These are phyloP conservation scores for Chaetomium sp. DNA, from an alignment of 2,329 filamentous ascomycete species.

Conservation along the genomic window DNA sequence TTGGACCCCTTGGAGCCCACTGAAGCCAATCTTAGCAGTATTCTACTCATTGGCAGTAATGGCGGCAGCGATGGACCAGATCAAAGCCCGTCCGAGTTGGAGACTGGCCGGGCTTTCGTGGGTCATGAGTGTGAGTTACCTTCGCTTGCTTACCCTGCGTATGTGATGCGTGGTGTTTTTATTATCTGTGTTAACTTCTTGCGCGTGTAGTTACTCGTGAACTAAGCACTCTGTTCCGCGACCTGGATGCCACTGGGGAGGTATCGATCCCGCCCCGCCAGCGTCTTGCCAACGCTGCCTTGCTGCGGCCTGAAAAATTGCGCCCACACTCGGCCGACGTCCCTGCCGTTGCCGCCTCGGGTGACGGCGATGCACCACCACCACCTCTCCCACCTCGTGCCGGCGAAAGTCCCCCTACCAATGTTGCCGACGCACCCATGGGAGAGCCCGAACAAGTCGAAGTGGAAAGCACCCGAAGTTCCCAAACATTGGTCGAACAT, in stretches of 20 bases:
- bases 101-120: constrained; percentile 27
- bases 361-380: constrained; percentile 36
- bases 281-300: constrained; percentile 71
- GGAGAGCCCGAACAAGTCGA: constrained; percentile 30
- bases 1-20: constrained; percentile 61
- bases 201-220: constrained; percentile 60
- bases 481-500: constrained; percentile 45
- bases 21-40: constrained; percentile 56
- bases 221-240: constrained; percentile 61
- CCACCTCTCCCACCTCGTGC: constrained; percentile 42
- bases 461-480: constrained; percentile 43
- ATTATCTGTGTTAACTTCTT: not conserved
- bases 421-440: constrained; percentile 22
- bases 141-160: not conserved
- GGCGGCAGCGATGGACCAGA: not conserved
- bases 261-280: constrained; percentile 64
- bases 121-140: constrained; percentile 64
- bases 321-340: constrained; percentile 11
- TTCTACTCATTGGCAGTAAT: constrained; percentile 60
- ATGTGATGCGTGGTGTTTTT: not conserved
- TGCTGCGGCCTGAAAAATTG: constrained; percentile 38
- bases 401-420: constrained; percentile 17
- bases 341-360: constrained; percentile 6
- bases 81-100: constrained; percentile 35
- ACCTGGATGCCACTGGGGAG: constrained; percentile 58